Base-by-base conservation (phyloP, 2,329 filamentous ascomycete genomes). In the Tricladium varicosporioides region DNA sequence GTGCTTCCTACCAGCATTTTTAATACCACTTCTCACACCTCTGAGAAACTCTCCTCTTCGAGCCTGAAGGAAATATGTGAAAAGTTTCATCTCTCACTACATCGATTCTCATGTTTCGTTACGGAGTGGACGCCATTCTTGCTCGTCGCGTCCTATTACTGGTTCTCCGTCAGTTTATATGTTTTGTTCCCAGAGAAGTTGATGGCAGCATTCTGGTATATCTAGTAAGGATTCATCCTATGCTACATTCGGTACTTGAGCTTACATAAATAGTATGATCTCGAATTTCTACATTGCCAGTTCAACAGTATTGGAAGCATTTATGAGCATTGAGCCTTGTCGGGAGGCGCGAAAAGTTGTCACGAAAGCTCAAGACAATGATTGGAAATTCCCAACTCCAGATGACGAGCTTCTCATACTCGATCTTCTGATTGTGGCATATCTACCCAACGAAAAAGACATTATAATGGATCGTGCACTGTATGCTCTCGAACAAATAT, bases 391-490 rank as follows among this genome's bases (percentile, higher is more conserved):
- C 52, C 74, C 74, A 11, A 76, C 74, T 9, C 65, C 72, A 10
- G 70, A 76, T 54, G 64, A 69, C 48, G 64, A 76, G 13, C 67
- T 79, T 2, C 71, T 72, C 1, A 72, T 74, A 22, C 68, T 79
- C 15, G 77, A 79, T 58, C 67, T 79, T 43, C 68, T 78, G 53
- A 77, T 79, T 53, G 77, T 79, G 2, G 77, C 77, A 13, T 79
- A 79, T 60, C 69, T 79, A n/a, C 77, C 77, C 5, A 79, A 79
- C 56, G 77, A 79, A 63, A 70, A 77, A 63, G 75, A 78, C 51
- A 79, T 79, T 52, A 77, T 79, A 61, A 71, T 77, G 64, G 76
- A 77, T 48, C 74, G 76, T 8, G 71, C 76, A 13, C 66, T 75
- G 22, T 78, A 79, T 60, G 74, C 75, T 2, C 66, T 78, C 42